Evolutionary conservation across 2,329 filamentous ascomycete genomes (phyloP).

Genomic region (Phaeomoniella chlamydospora): DNA sequence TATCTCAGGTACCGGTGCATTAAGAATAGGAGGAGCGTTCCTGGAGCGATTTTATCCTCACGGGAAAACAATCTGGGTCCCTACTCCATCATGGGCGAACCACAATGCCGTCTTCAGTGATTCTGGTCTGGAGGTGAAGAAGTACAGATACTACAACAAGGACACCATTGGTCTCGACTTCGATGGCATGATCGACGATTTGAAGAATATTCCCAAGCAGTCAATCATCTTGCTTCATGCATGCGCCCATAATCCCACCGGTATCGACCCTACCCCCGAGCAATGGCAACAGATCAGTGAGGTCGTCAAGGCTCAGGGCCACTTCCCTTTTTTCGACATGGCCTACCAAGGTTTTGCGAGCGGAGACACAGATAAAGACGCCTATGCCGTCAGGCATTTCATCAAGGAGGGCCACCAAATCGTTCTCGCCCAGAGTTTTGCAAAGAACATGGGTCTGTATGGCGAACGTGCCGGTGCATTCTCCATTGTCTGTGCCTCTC

Average conservation of each 20-base stretch:
- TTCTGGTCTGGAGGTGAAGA: slow-evolving; percentile 76
- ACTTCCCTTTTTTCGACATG: slow-evolving; percentile 98
- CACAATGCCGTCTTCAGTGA: slow-evolving; percentile 94
- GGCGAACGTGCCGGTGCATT: slow-evolving; percentile 97
- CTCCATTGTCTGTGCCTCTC: slow-evolving; percentile 72
- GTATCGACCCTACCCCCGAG: slow-evolving; percentile 79
- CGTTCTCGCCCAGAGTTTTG: slow-evolving; percentile 82
- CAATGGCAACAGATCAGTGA: slow-evolving; percentile 89
- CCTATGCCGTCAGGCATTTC: slow-evolving; percentile 87
- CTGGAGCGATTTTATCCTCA: slow-evolving; percentile 80
- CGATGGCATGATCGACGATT: slow-evolving; percentile 77
- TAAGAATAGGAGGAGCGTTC: slow-evolving; percentile 90
- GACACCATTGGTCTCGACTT: slow-evolving; percentile 97
- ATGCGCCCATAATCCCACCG: slow-evolving; percentile 95
- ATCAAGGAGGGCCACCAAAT: slow-evolving; percentile 82
- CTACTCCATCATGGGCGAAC: slow-evolving; percentile 94
- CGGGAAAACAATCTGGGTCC: slow-evolving; percentile 92
- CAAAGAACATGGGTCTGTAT: slow-evolving; percentile 99
- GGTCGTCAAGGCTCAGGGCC: slow-evolving; percentile 69
- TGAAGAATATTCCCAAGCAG: slow-evolving; percentile 74
- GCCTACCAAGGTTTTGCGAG: slow-evolving; percentile 97
- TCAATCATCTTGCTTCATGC: slow-evolving; percentile 91
- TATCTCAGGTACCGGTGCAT: slow-evolving; percentile 93
- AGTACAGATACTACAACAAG: slow-evolving; percentile 99
- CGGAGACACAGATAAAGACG: slow-evolving; percentile 81